Evolutionary conservation across 768 basidiomycete genomes (phyloP), one percentile per base, ranked within the genome.

Genomic region (Tricholoma sp.): DNA sequence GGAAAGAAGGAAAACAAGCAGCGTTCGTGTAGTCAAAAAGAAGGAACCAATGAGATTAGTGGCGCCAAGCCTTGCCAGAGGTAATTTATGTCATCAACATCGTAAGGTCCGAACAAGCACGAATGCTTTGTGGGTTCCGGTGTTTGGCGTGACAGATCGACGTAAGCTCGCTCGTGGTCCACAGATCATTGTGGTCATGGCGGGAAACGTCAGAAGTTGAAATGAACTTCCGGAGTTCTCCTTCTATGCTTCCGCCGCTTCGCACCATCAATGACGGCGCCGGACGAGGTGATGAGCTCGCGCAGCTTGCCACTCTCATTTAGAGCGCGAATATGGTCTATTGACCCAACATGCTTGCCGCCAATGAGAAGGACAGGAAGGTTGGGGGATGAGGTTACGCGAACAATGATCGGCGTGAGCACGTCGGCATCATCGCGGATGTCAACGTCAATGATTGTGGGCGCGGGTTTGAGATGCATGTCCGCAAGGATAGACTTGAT

Each of bases 371-470:
- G 77, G 29, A 91, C 67, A 14, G 91, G 88, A 6, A 91, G 72
- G 14, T 82, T 78, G 1, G 74, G 59, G 3, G 75, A 65, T 14
- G 69, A 70, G 0, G 88, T 88, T 37, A 92, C 74, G 0, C 90
- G 84, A 11, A 67, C 63, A 46, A 92, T 75, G 22, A 91, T 74
- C 1, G 87, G 83, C 4, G 70, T 67, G 21, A 93, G 73, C 22
- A 89, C 82, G 0, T 78, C 73, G 4, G 79, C 81, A 66, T 93
- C 90, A 58, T 84, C 85, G 59, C 90, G 83, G 52, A 82, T 70
- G 65, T 92, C 89, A 19, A 89, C 79, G 39, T 89, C 86, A 43
- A 92, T 80, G 50, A 90, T 76, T 14, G 83, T 80, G 0, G 88
- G 84, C 0, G 78, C 67, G 8, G 89, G 90, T 0, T 71, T 73